A percentile compares a stretch with the other conserved stretches of the same genome.
phyloP scores from a whole-genome alignment of 208 protist genomes.

The Trypanosoma platydactyli region DNA sequence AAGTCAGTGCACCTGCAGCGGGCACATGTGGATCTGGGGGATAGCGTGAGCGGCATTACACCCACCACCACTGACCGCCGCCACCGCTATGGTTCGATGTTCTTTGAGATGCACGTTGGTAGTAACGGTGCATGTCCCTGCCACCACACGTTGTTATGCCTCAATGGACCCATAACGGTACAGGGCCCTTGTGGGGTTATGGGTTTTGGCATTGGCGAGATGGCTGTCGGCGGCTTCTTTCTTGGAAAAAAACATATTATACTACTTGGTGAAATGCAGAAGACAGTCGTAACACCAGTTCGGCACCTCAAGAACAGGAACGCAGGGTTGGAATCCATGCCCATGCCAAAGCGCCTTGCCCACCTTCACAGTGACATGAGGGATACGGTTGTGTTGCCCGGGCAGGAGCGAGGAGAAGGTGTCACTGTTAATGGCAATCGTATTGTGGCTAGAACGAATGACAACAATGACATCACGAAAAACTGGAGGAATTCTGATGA shows the following conservation, averaged over 20 bases:
- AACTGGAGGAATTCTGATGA: conserved; percentile 19
- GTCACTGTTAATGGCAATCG: conserved; percentile 23
- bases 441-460: neutral
- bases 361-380: neutral
- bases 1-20: no score
- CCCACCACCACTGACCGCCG: conserved; percentile 23
- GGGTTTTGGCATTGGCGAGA: conserved; percentile 71
- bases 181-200: conserved; percentile 76
- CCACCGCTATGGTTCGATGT: conserved; percentile 47
- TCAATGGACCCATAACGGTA: conserved; percentile 57
- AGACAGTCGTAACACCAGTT: conserved; percentile 63
- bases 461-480: conserved; percentile 12
- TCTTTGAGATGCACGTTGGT: conserved; percentile 58
- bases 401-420: conserved; percentile 8
- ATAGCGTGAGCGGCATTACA: neutral
- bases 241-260: conserved; percentile 63
- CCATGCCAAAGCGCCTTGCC: neutral
- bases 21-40: neutral
- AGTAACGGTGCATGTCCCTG: conserved; percentile 28
- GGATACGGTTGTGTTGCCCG: neutral
- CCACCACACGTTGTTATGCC: conserved; percentile 69
- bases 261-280: conserved; percentile 49
- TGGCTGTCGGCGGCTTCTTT: conserved; percentile 62
- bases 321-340: conserved; percentile 23
- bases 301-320: conserved; percentile 27